A percentile compares a stretch with the other conserved stretches of the same genome.
Conservation (phyloP, 257 asterid genomes). For the Echium plantagineum region DNA sequence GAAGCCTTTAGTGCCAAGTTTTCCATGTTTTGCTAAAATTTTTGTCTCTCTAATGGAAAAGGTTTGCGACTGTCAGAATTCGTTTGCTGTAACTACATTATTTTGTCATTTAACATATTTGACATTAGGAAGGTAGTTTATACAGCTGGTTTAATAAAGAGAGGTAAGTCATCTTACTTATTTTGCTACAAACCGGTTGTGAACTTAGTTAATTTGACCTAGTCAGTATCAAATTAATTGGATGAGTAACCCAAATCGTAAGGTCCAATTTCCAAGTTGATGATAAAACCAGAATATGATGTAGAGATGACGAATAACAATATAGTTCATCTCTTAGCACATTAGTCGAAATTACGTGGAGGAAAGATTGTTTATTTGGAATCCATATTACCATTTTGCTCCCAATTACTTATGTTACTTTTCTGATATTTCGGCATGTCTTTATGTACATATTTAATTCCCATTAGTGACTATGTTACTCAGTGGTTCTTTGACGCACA, state of each 20-base stretch:
- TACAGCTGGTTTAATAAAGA: neutral
- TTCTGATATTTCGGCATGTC: neutral
- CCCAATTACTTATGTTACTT: neutral
- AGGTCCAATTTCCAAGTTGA: neutral
- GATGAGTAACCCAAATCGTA: neutral
- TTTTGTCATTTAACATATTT: neutral
- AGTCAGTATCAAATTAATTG: too few relatives aligned
- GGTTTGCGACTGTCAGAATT: conserved; percentile 30
- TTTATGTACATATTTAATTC: neutral
- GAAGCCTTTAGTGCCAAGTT: conserved; percentile 96
- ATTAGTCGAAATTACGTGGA: neutral
- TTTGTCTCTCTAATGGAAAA: conserved; percentile 78
- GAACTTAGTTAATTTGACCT: too few relatives aligned
- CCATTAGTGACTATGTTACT: neutral
- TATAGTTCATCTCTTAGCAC: too few relatives aligned
- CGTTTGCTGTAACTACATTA: neutral
- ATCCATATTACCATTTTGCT: neutral
- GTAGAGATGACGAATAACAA: neutral
- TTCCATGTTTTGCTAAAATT: conserved; percentile 87
- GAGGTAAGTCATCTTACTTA: neutral
- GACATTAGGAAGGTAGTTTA: neutral
- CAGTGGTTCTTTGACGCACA: too few relatives aligned
- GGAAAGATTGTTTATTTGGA: neutral
- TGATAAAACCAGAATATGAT: neutral
- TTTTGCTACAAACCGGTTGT: neutral